phyloP scores from a whole-genome alignment of 1,284 basidiomycete genomes.

The Tausonia pullulans region DNA sequence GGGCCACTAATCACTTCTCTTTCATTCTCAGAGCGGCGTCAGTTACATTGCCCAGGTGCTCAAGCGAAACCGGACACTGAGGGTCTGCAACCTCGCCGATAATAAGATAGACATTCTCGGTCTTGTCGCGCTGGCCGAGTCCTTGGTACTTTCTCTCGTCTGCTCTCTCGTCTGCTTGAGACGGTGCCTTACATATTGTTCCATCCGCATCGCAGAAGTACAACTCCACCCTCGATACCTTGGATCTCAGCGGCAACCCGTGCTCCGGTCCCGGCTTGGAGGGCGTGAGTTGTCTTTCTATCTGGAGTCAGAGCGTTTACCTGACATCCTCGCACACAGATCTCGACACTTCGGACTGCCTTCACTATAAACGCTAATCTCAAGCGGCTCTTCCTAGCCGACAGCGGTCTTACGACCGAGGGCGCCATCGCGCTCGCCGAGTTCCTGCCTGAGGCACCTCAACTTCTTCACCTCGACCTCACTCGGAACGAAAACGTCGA shows the following conservation, averaged over 20 bases:
- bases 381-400: constrained; percentile 82
- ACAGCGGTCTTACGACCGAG: constrained; percentile 66
- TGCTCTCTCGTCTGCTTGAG: background rate
- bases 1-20: constrained; percentile 9
- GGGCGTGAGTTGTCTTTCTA: constrained; percentile 48
- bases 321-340: constrained; percentile 37
- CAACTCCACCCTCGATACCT: constrained; percentile 83
- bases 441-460: constrained; percentile 81
- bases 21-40: constrained; percentile 51
- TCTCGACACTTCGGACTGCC: constrained; percentile 76
- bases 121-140: constrained; percentile 72
- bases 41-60: constrained; percentile 87
- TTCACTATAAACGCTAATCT: constrained; percentile 87
- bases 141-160: constrained; percentile 48
- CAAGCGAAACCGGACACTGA: constrained; percentile 88
- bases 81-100: constrained; percentile 85
- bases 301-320: background rate
- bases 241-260: constrained; percentile 86
- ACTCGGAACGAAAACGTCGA: constrained; percentile 65
- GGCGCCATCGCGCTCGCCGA: constrained; percentile 93
- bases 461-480: constrained; percentile 77
- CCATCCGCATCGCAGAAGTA: constrained; percentile 55
- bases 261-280: constrained; percentile 78
- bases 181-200: background rate
- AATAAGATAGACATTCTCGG: constrained; percentile 81